Base-by-base conservation (phyloP, 2,329 filamentous ascomycete genomes). In the Aspergillus sp. region DNA sequence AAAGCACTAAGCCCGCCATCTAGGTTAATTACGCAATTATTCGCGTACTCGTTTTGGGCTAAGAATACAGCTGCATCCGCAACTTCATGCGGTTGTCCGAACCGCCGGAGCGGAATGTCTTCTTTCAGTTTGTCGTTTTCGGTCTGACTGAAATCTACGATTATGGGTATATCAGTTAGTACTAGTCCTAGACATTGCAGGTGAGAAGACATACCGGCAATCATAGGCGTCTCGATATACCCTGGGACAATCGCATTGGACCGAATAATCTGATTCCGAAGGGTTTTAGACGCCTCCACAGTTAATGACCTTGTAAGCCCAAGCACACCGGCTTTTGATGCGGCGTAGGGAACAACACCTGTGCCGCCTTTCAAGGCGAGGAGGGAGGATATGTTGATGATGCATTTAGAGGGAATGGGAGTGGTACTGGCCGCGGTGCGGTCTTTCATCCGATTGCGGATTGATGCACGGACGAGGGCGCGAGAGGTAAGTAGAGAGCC, bases 191-290 rank as follows among this genome's bases (percentile, higher is more conserved):
- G 12, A 7, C 27, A 22, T 5, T 15, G 9, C 17, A 44, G 22
- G 30, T 4, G 9, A 19, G 5, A 27, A 46, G 24, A 45, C 39
- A 75, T 75, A 93, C 90, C 79, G 70, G 83, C 75, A 64, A 89
- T 91, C 90, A 96, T 96, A 48, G 86, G 83, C 46, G 90, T 93
- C 56, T 89, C 80, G 64, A 96, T 87, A 78, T 93, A 96, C 6
- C 91, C 91, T 1, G 91, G 91, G 42, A 93, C 78, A 62, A 96
- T 85, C 27, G 88, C 88, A 75, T 96, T 96, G 47, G 90, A 88
- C 30, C 92, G 82, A 57, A 96, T 82, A 78, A 59, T 79, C 75
- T 51, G 83, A 83, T 65, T 87, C 74, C 75, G 91, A 86, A 92
- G 65, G 2, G 71, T 68, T 22, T 57, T 62, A 7, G 70, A 69